Conservation (phyloP, 108 stramenopile genomes). For the Skeletonema menzelii region DNA sequence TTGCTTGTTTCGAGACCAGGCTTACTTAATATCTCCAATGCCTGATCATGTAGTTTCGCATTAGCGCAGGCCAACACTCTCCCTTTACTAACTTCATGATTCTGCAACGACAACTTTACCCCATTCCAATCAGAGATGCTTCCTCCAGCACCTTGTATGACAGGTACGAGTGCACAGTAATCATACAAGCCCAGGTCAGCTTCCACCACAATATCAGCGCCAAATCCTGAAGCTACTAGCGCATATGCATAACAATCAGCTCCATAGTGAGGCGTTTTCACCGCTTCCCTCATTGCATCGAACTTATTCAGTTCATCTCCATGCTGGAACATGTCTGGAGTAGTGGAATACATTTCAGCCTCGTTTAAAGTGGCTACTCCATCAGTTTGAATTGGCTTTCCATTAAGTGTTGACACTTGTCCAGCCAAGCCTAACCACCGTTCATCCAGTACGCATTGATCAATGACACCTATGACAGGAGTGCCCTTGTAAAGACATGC, state of each 20-base stretch:
- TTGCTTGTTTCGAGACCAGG: background rate
- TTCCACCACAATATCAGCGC: slow-evolving; percentile 31
- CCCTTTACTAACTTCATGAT: slow-evolving; percentile 25
- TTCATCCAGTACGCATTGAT: slow-evolving; percentile 37
- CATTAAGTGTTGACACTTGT: slow-evolving; percentile 17
- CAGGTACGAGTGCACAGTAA: slow-evolving; percentile 33
- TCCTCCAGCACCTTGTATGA: slow-evolving; percentile 39
- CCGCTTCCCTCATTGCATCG: slow-evolving; percentile 12
- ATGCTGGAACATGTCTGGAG: slow-evolving; percentile 32
- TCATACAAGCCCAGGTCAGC: slow-evolving; percentile 39
- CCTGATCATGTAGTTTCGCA: slow-evolving; percentile 20
- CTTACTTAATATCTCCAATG: slow-evolving; percentile 19
- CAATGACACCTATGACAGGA: slow-evolving; percentile 38
- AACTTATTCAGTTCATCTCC: slow-evolving; percentile 26
- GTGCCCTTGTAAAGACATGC: slow-evolving; percentile 28
- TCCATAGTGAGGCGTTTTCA: slow-evolving; percentile 26
- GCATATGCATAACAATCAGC: slow-evolving; percentile 46
- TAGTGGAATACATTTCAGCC: slow-evolving; percentile 38
- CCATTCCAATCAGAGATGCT: slow-evolving; percentile 37
- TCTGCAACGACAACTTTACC: slow-evolving; percentile 10
- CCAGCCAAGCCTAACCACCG: slow-evolving; percentile 31
- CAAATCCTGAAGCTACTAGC: slow-evolving; percentile 35
- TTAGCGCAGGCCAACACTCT: slow-evolving; percentile 32
- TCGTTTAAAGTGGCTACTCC: slow-evolving; percentile 17
- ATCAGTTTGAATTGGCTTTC: slow-evolving; percentile 15